Evolutionary conservation across 2,329 filamentous ascomycete genomes (phyloP).

Genomic region (Microsporum audouinii): DNA sequence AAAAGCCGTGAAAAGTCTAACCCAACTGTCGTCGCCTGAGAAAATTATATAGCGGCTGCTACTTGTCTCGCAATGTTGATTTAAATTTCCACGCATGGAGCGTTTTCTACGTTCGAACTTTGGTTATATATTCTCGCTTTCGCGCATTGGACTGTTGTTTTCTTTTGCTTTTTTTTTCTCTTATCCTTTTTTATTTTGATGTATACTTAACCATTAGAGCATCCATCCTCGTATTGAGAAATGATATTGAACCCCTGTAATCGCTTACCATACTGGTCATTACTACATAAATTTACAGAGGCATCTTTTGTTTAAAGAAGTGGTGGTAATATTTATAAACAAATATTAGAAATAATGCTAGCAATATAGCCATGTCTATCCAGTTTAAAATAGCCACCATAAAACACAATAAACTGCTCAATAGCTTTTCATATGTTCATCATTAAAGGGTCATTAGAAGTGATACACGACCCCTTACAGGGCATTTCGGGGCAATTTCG

Average conservation of each 20-base stretch:
- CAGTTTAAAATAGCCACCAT: background rate
- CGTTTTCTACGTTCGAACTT: no score
- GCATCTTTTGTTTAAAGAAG: no score
- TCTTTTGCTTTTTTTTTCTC: no score
- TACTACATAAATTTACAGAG: no score
- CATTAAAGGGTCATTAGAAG: background rate
- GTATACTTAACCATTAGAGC: no score
- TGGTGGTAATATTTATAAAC: background rate
- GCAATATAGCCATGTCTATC: background rate
- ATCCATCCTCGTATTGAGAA: no score
- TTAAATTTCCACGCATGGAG: no score
- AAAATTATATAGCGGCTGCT: background rate
- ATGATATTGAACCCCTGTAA: no score
- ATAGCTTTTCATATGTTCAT: background rate
- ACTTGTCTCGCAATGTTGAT: background rate
- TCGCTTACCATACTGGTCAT: no score
- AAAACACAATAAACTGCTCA: background rate
- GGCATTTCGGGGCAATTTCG: background rate
- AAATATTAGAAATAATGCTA: background rate
- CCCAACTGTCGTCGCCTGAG: background rate
- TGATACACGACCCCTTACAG: background rate
- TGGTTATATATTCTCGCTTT: no score
- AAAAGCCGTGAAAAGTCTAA: background rate
- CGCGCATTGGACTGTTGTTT: no score
- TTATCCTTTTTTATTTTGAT: no score